Base-by-base conservation (phyloP, 306 rosid species). In the Gastrolobium villosum region DNA sequence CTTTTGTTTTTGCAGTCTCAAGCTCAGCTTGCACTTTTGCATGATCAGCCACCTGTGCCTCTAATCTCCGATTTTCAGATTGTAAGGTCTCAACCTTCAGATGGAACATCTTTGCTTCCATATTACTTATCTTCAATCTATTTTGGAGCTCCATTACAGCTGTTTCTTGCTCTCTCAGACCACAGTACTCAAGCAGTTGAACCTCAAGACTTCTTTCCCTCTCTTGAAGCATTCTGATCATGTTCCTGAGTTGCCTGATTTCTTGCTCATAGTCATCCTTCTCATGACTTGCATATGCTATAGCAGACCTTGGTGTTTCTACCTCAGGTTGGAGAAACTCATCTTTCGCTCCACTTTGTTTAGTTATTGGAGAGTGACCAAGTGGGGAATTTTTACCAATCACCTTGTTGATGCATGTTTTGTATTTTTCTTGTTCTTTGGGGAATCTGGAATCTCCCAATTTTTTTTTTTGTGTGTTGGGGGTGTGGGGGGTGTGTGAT, bases 71-170 rank as follows among this genome's bases (percentile, higher is more conserved):
- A 71, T 96, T 96, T 40, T 93, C 93, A 2, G 89, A 82, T 70
- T 85, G 91, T 57, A 93, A 83, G 11, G 94, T 91, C 81, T 85
- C 90, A 7, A 93, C 87, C 84, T 91, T 96, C 74, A 96, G 85
- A 75, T 70, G 84, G 66, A 87, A 93, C 82, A 96, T 93, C 83
- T 93, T 91, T 32, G 89, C 85, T 81, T 96, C 98, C 93, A 91
- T 88, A 37, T 57, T 73, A 59, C 87, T 91, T 74, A 96, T 77
- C 84, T 86, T 90, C 85, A 96, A 84, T 68, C 94, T 77, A 37
- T 90, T 96, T 78, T 84, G 93, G 50, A 96, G 96, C 84, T 96
- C 99, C 90, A 87, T 86, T 10, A 90, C 90, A 6, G 89, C 88
- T 52, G 89, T 72, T 83, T 91, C 97, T 85, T 96, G 94, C 86